A percentile compares a stretch with the other conserved stretches of the same genome.
These are phyloP conservation scores for Anacardium occidentale DNA, from an alignment of 345 rosid species.

Conservation along the genomic window DNA sequence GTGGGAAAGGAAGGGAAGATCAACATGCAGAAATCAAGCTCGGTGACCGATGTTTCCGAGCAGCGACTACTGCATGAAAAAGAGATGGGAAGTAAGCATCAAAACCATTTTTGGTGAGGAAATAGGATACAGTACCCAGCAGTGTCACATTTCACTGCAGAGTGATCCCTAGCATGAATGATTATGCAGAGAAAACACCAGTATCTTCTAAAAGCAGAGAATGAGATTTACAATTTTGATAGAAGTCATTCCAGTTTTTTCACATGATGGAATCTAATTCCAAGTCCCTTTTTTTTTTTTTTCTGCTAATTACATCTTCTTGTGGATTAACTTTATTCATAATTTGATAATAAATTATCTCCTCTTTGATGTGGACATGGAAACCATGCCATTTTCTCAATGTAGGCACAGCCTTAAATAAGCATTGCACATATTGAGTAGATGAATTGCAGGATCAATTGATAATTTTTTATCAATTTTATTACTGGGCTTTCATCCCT, in stretches of 20 bases:
- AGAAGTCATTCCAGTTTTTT: background rate
- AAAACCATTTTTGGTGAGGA: background rate
- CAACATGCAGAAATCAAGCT: slow-evolving; percentile 3
- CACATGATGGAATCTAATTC: background rate
- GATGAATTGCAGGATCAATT: too few species aligned
- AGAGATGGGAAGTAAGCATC: background rate
- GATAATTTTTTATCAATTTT: too few species aligned
- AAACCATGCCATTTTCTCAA: background rate
- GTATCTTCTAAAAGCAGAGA: background rate
- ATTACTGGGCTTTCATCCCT: too few species aligned
- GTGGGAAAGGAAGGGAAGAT: slow-evolving; percentile 19
- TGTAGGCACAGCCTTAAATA: too few species aligned
- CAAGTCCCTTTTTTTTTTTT: background rate
- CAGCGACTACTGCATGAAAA: background rate
- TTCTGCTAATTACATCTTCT: background rate
- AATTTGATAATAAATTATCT: background rate
- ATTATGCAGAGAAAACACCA: background rate
- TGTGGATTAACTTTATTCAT: background rate
- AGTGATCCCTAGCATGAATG: background rate
- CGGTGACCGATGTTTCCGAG: background rate
- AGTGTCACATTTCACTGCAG: background rate
- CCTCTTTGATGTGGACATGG: background rate
- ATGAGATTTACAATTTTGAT: background rate
- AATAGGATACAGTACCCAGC: background rate
- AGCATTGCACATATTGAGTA: too few species aligned